A percentile compares a stretch with the other conserved stretches of the same genome.
Conservation (phyloP, 2,329 filamentous ascomycete genomes). For the Cladophialophora psammophila region DNA sequence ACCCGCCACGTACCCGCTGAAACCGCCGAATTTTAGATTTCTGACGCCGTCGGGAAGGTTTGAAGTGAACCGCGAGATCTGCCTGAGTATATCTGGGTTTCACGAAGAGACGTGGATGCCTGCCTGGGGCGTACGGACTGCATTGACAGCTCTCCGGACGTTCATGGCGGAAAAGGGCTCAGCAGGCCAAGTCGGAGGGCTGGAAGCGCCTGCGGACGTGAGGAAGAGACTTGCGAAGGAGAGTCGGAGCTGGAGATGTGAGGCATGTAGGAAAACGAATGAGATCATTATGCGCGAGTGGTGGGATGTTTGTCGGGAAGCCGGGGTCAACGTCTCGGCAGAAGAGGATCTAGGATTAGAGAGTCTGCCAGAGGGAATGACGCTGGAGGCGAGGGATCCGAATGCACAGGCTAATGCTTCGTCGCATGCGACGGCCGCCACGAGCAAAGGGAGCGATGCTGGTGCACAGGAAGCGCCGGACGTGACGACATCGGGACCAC, state of each 20-base stretch:
- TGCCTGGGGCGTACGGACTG: slow-evolving; percentile 94
- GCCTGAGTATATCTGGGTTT: slow-evolving; percentile 89
- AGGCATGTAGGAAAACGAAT: slow-evolving; percentile 73
- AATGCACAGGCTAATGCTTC: slow-evolving; percentile 9
- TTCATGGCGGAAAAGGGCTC: slow-evolving; percentile 90
- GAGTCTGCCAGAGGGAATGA: slow-evolving; percentile 61
- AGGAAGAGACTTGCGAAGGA: slow-evolving; percentile 73
- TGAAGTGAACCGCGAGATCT: slow-evolving; percentile 96
- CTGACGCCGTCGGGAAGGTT: slow-evolving; percentile 90
- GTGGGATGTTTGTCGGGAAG: slow-evolving; percentile 63
- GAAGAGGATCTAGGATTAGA: slow-evolving; percentile 51
- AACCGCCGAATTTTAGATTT: slow-evolving; percentile 95
- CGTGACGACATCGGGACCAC: background rate
- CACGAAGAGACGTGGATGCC: slow-evolving; percentile 99
- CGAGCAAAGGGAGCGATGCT: background rate
- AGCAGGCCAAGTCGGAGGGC: slow-evolving; percentile 85
- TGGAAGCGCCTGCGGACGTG: slow-evolving; percentile 75
- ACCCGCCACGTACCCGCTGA: slow-evolving; percentile 86
- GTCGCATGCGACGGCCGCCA: background rate
- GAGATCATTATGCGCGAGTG: slow-evolving; percentile 75
- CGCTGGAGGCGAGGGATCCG: slow-evolving; percentile 74
- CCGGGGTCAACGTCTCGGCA: slow-evolving; percentile 49
- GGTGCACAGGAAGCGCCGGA: slow-evolving; percentile 2
- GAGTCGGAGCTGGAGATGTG: slow-evolving; percentile 72
- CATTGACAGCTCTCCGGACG: slow-evolving; percentile 76